A percentile compares a stretch with the other conserved stretches of the same genome.
phyloP scores from a whole-genome alignment of 192 early-diverging fungal species.

The Coemansia sp. region DNA sequence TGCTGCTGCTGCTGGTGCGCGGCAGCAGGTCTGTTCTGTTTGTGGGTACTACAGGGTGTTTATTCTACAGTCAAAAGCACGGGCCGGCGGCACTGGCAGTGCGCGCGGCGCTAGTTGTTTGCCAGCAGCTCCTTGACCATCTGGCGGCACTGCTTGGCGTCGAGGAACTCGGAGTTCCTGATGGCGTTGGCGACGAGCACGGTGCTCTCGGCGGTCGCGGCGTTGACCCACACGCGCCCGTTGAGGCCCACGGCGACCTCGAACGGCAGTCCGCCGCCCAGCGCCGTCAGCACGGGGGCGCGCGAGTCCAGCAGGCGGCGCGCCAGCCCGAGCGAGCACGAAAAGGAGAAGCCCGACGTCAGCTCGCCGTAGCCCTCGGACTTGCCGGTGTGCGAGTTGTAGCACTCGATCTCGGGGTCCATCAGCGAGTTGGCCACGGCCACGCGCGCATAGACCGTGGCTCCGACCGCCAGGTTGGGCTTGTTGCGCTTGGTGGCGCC shows the following conservation, averaged over 20 bases:
- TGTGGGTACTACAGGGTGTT: too few species aligned
- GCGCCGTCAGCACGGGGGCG: slow-evolving; percentile 63
- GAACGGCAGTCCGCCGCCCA: slow-evolving; percentile 73
- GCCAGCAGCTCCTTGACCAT: slow-evolving; percentile 53
- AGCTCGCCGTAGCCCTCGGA: slow-evolving; percentile 91
- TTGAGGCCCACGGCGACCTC: slow-evolving; percentile 92
- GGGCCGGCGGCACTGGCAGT: too few species aligned
- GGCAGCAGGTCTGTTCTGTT: too few species aligned
- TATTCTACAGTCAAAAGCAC: too few species aligned
- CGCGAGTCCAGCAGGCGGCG: slow-evolving; percentile 66
- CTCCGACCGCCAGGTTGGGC: slow-evolving; percentile 76
- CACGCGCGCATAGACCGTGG: slow-evolving; percentile 81
- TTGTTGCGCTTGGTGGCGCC: slow-evolving; percentile 88
- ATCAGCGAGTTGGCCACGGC: slow-evolving; percentile 89
- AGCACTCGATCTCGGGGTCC: slow-evolving; percentile 95
- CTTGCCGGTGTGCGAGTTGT: slow-evolving; percentile 73
- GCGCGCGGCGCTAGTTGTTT: slow-evolving; percentile 19
- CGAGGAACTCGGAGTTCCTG: slow-evolving; percentile 67
- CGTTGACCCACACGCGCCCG: slow-evolving; percentile 90
- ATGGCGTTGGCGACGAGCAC: slow-evolving; percentile 69
- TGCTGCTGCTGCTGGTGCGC: too few species aligned
- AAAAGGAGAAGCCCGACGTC: slow-evolving; percentile 72
- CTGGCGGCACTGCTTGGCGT: slow-evolving; percentile 52
- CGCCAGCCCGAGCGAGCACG: slow-evolving; percentile 70
- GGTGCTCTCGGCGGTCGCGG: slow-evolving; percentile 57